Conservation (phyloP, 148 eudicot genomes). For the Camellia lanceoleosa region DNA sequence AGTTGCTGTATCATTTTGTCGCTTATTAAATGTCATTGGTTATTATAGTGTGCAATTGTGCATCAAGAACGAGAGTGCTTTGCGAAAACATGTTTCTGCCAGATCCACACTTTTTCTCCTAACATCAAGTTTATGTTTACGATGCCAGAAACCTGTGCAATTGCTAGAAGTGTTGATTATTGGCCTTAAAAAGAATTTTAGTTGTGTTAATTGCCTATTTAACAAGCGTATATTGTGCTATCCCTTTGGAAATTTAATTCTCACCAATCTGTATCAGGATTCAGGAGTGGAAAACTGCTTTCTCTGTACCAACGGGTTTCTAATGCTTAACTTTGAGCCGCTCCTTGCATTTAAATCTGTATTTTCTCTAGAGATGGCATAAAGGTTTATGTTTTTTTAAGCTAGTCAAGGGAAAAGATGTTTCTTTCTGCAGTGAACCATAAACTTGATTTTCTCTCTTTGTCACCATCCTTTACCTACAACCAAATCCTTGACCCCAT, state of each 20-base stretch:
- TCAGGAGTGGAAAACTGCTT: not conserved
- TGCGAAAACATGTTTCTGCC: too few relatives aligned
- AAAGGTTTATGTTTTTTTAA: not conserved
- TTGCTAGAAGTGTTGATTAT: not conserved
- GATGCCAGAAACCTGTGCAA: not conserved
- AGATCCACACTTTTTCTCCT: not conserved
- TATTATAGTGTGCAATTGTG: too few relatives aligned
- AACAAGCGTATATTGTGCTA: not conserved
- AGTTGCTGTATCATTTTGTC: too few relatives aligned
- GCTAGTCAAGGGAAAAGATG: slow-evolving; percentile 17
- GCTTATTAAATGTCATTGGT: too few relatives aligned
- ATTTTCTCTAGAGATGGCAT: not conserved
- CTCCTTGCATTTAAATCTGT: not conserved
- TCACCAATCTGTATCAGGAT: slow-evolving; percentile 1
- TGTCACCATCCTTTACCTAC: slow-evolving; percentile 1
- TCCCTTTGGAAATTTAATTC: not conserved
- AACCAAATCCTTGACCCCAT: not conserved
- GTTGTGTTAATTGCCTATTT: not conserved
- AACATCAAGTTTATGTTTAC: not conserved
- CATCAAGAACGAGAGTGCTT: too few relatives aligned
- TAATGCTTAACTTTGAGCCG: not conserved
- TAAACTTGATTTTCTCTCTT: slow-evolving; percentile 10
- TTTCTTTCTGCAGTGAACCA: slow-evolving; percentile 24
- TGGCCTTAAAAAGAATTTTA: not conserved
- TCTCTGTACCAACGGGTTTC: slow-evolving; percentile 1